Evolutionary conservation across 768 basidiomycete species (phyloP), one percentile per base, ranked within the genome.

Genomic region (Rhodotorula toruloides): DNA sequence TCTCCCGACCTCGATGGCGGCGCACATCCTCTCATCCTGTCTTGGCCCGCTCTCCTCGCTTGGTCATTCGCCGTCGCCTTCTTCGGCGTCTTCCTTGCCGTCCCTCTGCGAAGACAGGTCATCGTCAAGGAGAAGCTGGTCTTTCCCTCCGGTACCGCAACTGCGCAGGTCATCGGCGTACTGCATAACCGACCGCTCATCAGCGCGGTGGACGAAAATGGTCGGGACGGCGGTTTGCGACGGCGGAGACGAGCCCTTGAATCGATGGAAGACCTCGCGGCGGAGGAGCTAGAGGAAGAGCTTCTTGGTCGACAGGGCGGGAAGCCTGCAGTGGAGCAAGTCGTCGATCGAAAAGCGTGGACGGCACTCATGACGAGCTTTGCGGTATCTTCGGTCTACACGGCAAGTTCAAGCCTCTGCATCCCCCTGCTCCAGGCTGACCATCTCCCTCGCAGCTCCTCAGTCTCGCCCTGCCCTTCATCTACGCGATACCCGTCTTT

Each of bases 81-180:
- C 80, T 98, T 97, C 78, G 94, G 93, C 84, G 93, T 97, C n/a
- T 94, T 97, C 77, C 81, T 98, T 47, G 94, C 94, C 3, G 91
- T 92, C 22, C 94, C 93, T 12, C 83, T 98, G 36, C 85, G 94
- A 53, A 89, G 90, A 75, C 92, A 96, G 85, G 91, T 94, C 89
- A 91, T 98, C 64, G 85, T 98, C 47, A 88, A 93, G 76, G 94
- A 98, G 77, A 86, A 94, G 77, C 85, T 98, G 7, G 82, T 88
- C 4, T 98, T 98, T 73, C 94, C 94, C 4, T 91, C 90, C 2
- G 94, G 94, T 37, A 94, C 93, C 22, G 93, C 93, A 2, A 98
- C 94, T 3, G 93, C 93, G 9, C 93, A 96, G 71, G 81, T 98
- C 17, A 91, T 98, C 53, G 87, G 91, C 4, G 89, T 96, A 19